Evolutionary conservation across 1,284 basidiomycete genomes (phyloP), one percentile per base, ranked within the genome.

Genomic region (Fomitopsis betulina): DNA sequence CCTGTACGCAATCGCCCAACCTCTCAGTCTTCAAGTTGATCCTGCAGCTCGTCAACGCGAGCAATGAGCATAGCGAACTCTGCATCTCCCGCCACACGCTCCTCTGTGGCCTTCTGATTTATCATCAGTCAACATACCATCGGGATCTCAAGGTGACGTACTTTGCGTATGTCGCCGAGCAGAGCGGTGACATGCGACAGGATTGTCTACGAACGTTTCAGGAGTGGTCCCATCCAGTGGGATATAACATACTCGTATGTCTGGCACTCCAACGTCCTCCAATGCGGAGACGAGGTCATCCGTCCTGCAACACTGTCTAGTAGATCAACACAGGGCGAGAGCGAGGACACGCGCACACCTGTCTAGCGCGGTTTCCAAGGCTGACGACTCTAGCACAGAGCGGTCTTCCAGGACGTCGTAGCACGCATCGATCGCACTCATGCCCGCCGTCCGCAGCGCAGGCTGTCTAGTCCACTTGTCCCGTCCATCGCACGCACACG

Each of bases 141-240:
- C 35, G 17, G 3, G 12, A 10, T 12, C 2, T 32, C 10, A 12
- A 27, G 17, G 23, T 15, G 17, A 62, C 61, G 32, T 21, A 62
- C 61, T 38, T 53, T n/a, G 13, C 52, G 49, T 8, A 62, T 60
- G 19, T 62, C 53, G 3, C 49, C 38, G 15, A 62, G 55, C 10
- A 55, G 55, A 45, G 19, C 15, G 17, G 49, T 39, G 19, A 62
- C 30, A 8, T 39, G 23, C n/a, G 37, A 17, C 6, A 57, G 51
- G 5, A 57, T 40, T 10, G 19, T 52, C 50, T 53, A 37, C 40
- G 1, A 15, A 10, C 15, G 17, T 32, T 53, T 13, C 0, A 19
- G n/a, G 13, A 15, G 37, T 25, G n/a, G 6, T n/a, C 13, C 8
- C 5, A 42, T n/a, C 13, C 39, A 21, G n/a, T n/a, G 13, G 21